Conservation (phyloP, 177 flowering plant species). For the Tripterygium wilfordii region DNA sequence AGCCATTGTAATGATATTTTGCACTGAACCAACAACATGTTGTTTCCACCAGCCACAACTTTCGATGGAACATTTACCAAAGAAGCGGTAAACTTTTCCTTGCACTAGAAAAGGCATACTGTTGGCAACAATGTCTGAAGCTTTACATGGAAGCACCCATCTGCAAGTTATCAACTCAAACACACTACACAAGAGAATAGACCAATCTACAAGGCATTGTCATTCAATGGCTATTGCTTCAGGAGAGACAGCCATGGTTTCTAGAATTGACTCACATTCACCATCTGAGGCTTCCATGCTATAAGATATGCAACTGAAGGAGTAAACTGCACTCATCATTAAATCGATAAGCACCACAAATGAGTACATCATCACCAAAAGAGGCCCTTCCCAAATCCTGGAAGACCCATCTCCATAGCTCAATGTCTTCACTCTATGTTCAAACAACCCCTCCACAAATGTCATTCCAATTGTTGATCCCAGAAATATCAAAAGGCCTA, state of each 20-base stretch:
- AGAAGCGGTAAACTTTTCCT: too few species aligned
- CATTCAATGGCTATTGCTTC: conserved; percentile 13
- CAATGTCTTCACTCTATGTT: conserved; percentile 88
- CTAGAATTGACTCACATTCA: conserved; percentile 37
- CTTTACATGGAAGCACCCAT: too few species aligned
- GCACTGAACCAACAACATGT: too few species aligned
- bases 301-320: conserved; percentile 81
- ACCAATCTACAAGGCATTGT: neutral
- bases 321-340: conserved; percentile 95
- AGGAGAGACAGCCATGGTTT: conserved; percentile 22
- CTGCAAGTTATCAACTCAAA: too few species aligned
- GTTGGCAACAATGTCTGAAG: too few species aligned
- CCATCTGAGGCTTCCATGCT: conserved; percentile 38
- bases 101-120: too few species aligned
- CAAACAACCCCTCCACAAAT: conserved; percentile 88
- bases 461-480: conserved; percentile 88
- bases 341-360: conserved; percentile 86
- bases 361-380: conserved; percentile 86
- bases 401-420: conserved; percentile 99
- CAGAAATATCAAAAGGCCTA: conserved; percentile 82
- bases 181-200: too few species aligned
- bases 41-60: too few species aligned
- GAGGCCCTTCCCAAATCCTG: conserved; percentile 98
- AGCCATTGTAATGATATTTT: too few species aligned
- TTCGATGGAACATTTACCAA: too few species aligned